Evolutionary conservation across 176 grass and related monocot species (phyloP), one percentile per base, ranked within the genome.

Genomic region (Hordeum marinum): DNA sequence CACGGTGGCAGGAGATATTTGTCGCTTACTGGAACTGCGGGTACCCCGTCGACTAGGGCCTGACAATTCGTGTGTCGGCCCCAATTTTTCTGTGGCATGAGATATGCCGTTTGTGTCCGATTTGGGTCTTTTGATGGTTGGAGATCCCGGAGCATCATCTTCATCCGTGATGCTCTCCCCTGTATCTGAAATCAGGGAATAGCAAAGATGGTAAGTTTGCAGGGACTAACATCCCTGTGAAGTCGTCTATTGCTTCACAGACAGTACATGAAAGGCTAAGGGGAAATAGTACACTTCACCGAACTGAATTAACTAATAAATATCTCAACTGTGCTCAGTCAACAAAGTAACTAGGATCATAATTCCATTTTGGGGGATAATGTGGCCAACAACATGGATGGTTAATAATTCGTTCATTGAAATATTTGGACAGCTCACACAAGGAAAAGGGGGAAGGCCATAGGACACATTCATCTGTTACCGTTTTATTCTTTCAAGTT

Each of bases 121-220:
- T 6, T 82, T 15, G 62, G 8, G 40, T 23, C 14, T 14, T 24
- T 35, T 27, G 64, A 72, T 6, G 17, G 18, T 36, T 20, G 37
- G n/a, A 59, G 73, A 77, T 29, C 57, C 79, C 45, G 40, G 61
- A 76, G 39, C 17, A 65, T 72, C 64, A 23, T 79, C 66, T 65
- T 79, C 75, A 64, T 62, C 40, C 25, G 80, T 66, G 24, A 23
- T 26, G 25, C 82, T 75, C 25, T 21, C 25, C 29, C 37, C 35
- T 73, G 52, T 80, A 50, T 61, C 89, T 90, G 80, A 80, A 78
- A 74, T 57, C 20, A 63, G 20, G 57, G 18, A 76, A 63, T n/a
- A 72, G 23, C 15, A 4, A 68, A 50, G 31, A 71, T 78, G 43
- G 14, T 48, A 72, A 84, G n/a, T 76, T 43, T 76, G 11, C 29